Conservation (phyloP, 352 stramenopile species). For the Phytopythium aichiense region DNA sequence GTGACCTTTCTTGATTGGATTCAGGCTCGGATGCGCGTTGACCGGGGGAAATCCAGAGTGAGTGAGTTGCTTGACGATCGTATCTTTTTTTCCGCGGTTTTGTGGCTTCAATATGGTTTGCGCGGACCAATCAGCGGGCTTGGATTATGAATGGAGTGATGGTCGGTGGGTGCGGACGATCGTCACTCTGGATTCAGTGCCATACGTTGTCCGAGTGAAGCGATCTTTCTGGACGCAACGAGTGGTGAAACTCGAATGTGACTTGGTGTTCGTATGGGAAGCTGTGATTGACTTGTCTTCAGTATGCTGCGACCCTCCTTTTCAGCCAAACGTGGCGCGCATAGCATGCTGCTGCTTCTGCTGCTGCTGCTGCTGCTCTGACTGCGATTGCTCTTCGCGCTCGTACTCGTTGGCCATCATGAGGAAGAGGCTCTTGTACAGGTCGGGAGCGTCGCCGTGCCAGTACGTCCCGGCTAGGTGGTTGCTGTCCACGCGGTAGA, state of each 20-base stretch:
- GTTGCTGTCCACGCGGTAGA: constrained; percentile 75
- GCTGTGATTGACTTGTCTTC: background rate
- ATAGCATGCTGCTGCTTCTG: constrained; percentile 8
- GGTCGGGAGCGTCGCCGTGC: constrained; percentile 51
- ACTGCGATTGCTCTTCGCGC: constrained; percentile 1
- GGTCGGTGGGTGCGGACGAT: background rate
- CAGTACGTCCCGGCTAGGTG: constrained; percentile 70
- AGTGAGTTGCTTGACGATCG: background rate
- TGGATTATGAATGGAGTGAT: background rate
- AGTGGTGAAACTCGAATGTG: background rate
- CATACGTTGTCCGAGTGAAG: background rate
- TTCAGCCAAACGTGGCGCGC: constrained; percentile 9
- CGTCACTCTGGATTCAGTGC: background rate
- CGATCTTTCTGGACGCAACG: background rate
- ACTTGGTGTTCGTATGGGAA: background rate
- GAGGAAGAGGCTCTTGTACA: constrained; percentile 71
- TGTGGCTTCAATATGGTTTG: constrained; percentile 13
- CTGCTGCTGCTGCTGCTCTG: too few species aligned
- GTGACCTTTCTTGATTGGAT: too few species aligned
- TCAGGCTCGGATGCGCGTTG: background rate
- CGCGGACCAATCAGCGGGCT: background rate
- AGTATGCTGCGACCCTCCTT: background rate
- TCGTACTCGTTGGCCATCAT: constrained; percentile 64
- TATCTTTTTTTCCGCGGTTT: constrained; percentile 20
- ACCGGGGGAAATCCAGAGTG: background rate